Conservation (phyloP, 768 basidiomycete genomes). For the Wakefieldia striispora region DNA sequence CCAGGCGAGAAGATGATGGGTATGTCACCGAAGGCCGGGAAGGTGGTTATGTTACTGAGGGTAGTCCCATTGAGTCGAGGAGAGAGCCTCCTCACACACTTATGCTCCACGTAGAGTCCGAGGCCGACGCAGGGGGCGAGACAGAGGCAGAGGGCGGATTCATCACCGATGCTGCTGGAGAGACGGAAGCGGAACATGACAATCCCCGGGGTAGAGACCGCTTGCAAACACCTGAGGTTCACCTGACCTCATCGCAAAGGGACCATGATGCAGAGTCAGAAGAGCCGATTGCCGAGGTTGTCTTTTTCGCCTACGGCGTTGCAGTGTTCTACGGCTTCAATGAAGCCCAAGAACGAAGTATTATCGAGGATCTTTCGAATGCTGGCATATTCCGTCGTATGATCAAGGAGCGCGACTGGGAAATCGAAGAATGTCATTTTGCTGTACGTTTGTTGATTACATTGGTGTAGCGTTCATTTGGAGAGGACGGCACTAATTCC, state of each 20-base stretch:
- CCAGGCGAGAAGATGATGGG: constrained; percentile 18
- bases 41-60: constrained; percentile 58
- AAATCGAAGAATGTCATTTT: constrained; percentile 92
- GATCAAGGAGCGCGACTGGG: constrained; percentile 73
- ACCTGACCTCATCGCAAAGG: not conserved
- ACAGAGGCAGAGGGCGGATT: constrained; percentile 13
- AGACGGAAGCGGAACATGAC: constrained; percentile 14
- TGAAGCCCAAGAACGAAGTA: constrained; percentile 74
- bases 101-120: constrained; percentile 6
- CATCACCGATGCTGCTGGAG: constrained; percentile 9
- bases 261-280: constrained; percentile 10
- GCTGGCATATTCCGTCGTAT: constrained; percentile 67
- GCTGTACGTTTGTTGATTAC: constrained; percentile 41
- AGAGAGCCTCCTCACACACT: not conserved
- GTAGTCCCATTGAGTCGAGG: constrained; percentile 13
- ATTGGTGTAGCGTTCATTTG: too few relatives aligned
- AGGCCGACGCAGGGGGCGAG: constrained; percentile 14
- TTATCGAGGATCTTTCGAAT: constrained; percentile 78
- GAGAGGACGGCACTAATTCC: not conserved
- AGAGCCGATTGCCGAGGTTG: constrained; percentile 64
- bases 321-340: constrained; percentile 87
- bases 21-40: constrained; percentile 36
- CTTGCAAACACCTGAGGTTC: constrained; percentile 3
- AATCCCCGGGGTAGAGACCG: not conserved
- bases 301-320: constrained; percentile 88